Conservation (phyloP, 2,329 filamentous ascomycete genomes). For the Ophiostoma ips region DNA sequence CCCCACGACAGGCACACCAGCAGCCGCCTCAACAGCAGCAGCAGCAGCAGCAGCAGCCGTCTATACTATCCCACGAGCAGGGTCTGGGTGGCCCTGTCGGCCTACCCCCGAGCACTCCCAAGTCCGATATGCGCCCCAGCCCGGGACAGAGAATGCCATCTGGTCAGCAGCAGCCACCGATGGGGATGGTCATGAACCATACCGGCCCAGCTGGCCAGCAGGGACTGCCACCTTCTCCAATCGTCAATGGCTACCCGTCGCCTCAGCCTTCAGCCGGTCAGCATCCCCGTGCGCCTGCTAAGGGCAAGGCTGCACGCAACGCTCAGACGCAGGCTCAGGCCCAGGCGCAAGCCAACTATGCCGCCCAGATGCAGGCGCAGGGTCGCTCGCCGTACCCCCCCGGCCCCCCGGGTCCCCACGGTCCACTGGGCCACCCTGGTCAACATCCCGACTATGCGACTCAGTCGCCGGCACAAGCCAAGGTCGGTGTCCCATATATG, state of each 20-base stretch:
- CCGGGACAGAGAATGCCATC: slow-evolving; percentile 20
- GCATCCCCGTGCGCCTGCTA: slow-evolving; percentile 1
- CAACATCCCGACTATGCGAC: slow-evolving; percentile 27
- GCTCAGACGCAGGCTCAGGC: neutral
- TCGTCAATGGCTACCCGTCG: slow-evolving; percentile 32
- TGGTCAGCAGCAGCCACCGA: slow-evolving; percentile 26
- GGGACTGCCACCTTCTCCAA: slow-evolving; percentile 20
- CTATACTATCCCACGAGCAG: slow-evolving; percentile 2
- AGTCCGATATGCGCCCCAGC: slow-evolving; percentile 28
- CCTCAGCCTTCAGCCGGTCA: neutral
- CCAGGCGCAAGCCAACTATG: neutral
- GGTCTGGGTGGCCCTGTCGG: slow-evolving; percentile 16
- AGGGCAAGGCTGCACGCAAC: neutral
- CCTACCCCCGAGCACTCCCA: slow-evolving; percentile 27
- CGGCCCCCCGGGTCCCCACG: too few species aligned
- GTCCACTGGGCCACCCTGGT: too few species aligned
- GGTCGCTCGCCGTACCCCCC: neutral
- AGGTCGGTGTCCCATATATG: slow-evolving; percentile 22
- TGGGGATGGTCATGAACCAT: slow-evolving; percentile 24
- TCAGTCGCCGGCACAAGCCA: slow-evolving; percentile 31
- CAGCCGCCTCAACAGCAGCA: slow-evolving; percentile 5
- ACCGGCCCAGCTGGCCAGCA: slow-evolving; percentile 30
- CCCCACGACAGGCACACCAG: slow-evolving; percentile 5
- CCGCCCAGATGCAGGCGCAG: neutral
- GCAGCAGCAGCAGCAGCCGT: slow-evolving; percentile 1